Base-by-base conservation (phyloP, 345 rosid species). In the Schrenkiella parvula region DNA sequence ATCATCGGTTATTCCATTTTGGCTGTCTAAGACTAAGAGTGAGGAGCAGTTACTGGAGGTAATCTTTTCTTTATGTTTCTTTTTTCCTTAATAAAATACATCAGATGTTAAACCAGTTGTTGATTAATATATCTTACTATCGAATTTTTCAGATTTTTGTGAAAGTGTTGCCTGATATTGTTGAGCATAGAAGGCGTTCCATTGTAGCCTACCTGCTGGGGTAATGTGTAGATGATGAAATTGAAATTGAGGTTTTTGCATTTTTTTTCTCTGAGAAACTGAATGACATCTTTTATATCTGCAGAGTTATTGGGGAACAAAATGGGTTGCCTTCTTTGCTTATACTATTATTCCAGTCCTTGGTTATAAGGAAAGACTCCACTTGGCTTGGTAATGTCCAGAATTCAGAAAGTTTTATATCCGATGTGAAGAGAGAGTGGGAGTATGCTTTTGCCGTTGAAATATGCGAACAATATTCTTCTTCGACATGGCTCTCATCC, bases 401-500 rank as follows among this genome's bases (percentile, higher is more conserved):
- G 41, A 22, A 65, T 60, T 78, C 79, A 32, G 81, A 79, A 22
- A 72, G 74, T 44, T 70, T 85, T 54, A 22, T 78, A 44, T 80
- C 83, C 25, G 53, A 57, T 80, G 57, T 76, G 53, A 72, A 58
- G 66, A 82, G 73, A 73, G 95, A 89, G 75, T 95, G 96, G 99
- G 98, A 88, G 65, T 91, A 85, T 83, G 62, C 79, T 38, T 95
- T 91, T 75, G 86, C 92, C n/a, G 52, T 84, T 60, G 91, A 85
- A 76, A 79, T 95, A 74, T 84, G 86, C 80, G 89, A 86, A 74
- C 96, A 88, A 52, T 89, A 84, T 75, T 78, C 98, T 19, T 86
- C 90, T 78, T 59, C 70, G 56, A 82, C 82, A 78, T 95, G 99
- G 99, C 96, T 95, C 78, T 88, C 93, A 21, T 87, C 97, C 52